Percentiles rank a stretch among this genome's conserved stretches.
Conservation (phyloP, 169 alveolate genomes). For the Cryptosporidium parvum region DNA sequence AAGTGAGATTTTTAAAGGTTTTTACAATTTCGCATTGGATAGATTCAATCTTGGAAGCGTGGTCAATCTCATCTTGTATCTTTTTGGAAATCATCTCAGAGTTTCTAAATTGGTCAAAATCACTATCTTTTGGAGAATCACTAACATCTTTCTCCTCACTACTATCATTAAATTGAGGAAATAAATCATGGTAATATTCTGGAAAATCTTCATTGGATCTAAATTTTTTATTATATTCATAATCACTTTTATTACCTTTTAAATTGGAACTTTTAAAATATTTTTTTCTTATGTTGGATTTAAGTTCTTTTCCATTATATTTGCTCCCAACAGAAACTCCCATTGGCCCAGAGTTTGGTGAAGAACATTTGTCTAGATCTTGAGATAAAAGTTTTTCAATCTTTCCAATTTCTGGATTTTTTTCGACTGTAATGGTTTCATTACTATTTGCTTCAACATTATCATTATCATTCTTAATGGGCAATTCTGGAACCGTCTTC, state of each 20-base stretch:
- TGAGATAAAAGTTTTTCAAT: conserved; percentile 6
- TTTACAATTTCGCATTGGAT: conserved; percentile 23
- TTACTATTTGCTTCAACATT: neutral
- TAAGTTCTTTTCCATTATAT: conserved; percentile 55
- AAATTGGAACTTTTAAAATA: conserved; percentile 1
- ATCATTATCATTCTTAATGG: neutral
- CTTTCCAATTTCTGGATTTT: neutral
- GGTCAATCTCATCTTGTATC: conserved; percentile 35
- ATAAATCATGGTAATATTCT: neutral
- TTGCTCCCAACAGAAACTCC: conserved; percentile 26
- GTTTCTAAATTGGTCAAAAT: neutral
- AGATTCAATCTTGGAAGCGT: neutral
- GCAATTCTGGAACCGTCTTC: neutral
- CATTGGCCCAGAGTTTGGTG: neutral
- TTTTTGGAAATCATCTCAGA: neutral
- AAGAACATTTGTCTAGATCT: neutral
- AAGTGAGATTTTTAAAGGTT: conserved; percentile 23
- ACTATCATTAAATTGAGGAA: neutral
- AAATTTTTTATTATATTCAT: conserved; percentile 47
- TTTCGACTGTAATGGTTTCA: neutral
- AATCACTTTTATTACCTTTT: neutral
- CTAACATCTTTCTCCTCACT: neutral
- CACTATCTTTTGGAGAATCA: neutral
- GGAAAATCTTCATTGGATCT: conserved; percentile 40
- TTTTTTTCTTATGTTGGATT: conserved; percentile 32